Conservation (phyloP, 2,329 filamentous ascomycete species). For the Colletotrichum spaethianum region DNA sequence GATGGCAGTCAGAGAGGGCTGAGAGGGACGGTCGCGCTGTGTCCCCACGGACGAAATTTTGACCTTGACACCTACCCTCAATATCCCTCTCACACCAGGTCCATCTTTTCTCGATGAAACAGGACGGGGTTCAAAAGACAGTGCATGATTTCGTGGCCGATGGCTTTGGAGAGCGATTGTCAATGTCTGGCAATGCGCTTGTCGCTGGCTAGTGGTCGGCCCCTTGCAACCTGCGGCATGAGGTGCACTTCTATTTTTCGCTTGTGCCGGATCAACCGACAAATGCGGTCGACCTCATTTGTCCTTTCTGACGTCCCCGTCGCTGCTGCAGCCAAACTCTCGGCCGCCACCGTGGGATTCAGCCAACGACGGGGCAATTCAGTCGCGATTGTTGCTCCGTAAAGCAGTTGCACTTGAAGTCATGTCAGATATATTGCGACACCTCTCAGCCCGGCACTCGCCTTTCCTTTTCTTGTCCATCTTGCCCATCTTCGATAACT, state of each 20-base stretch:
- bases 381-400: neutral
- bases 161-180: slow-evolving; percentile 18
- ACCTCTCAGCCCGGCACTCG: neutral
- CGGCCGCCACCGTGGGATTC: neutral
- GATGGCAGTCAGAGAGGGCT: neutral
- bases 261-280: slow-evolving; percentile 40
- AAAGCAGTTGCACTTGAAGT: neutral
- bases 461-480: neutral
- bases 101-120: slow-evolving; percentile 15
- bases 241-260: slow-evolving; percentile 16
- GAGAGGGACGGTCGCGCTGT: neutral
- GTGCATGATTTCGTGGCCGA: slow-evolving; percentile 32
- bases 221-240: slow-evolving; percentile 35
- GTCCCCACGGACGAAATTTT: neutral
- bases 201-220: slow-evolving; percentile 21
- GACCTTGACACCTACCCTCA: neutral
- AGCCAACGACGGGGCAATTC: neutral
- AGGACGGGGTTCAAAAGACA: slow-evolving; percentile 6
- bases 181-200: slow-evolving; percentile 33
- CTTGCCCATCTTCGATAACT: neutral
- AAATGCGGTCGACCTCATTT: slow-evolving; percentile 37
- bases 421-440: neutral
- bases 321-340: neutral
- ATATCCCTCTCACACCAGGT: neutral
- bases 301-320: slow-evolving; percentile 34